Evolutionary conservation across 2,329 filamentous ascomycete species (phyloP).

Genomic region (Ceratocystis ficicola): DNA sequence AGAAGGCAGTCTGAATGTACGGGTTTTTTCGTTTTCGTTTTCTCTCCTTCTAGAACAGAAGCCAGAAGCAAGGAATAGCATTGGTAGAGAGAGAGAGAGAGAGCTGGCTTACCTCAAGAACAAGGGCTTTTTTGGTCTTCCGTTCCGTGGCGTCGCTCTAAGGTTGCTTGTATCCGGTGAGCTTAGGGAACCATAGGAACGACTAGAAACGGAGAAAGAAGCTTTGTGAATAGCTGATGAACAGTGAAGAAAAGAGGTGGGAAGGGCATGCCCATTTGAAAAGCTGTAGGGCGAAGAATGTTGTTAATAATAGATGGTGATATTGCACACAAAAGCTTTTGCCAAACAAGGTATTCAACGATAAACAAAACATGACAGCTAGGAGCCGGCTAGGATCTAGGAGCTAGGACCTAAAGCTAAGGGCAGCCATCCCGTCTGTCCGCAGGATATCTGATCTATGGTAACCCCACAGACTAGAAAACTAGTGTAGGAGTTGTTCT

Average conservation of each 20-base stretch:
- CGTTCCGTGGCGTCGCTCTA: too few species aligned
- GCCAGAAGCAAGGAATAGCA: background rate
- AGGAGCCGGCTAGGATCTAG: background rate
- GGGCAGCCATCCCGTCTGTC: background rate
- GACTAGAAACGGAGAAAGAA: too few species aligned
- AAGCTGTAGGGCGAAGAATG: too few species aligned
- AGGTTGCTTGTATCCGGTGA: too few species aligned
- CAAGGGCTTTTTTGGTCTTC: too few species aligned
- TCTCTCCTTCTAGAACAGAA: slow-evolving; percentile 2
- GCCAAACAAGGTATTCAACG: background rate
- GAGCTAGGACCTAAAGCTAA: background rate
- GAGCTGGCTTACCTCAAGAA: background rate
- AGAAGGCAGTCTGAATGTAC: background rate
- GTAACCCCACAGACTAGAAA: background rate
- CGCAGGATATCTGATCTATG: background rate
- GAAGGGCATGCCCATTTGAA: too few species aligned
- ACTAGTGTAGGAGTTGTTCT: background rate
- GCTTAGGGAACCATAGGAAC: too few species aligned
- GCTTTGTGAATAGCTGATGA: too few species aligned
- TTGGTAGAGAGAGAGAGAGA: background rate
- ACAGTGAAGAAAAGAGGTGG: too few species aligned
- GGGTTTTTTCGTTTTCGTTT: background rate
- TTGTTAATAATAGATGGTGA: background rate
- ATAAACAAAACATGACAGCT: slow-evolving; percentile 1
- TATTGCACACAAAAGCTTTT: background rate